phyloP scores from a whole-genome alignment of 371 early-diverging fungal genomes.

The Apophysomyces variabilis region DNA sequence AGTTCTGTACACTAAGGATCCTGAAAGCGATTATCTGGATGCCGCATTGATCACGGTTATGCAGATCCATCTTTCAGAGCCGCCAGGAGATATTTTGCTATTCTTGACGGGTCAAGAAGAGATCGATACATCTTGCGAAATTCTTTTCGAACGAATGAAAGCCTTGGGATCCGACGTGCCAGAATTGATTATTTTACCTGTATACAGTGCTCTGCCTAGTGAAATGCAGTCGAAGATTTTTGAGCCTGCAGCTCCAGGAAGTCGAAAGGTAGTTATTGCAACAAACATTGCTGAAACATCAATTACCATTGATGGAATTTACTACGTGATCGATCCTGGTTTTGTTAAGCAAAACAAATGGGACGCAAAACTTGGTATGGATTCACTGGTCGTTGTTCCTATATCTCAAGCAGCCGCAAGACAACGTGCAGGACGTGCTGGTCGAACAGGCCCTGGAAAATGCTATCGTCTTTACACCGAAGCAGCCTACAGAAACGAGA shows the following conservation, averaged over 20 bases:
- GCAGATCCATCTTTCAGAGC: constrained; percentile 96
- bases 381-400: constrained; percentile 88
- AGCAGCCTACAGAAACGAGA: constrained; percentile 93
- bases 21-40: constrained; percentile 94
- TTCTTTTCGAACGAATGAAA: constrained; percentile 93
- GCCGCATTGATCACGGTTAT: constrained; percentile 92
- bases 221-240: constrained; percentile 95
- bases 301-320: constrained; percentile 99
- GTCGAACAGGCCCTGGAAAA: constrained; percentile 97
- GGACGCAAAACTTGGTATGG: constrained; percentile 95
- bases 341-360: constrained; percentile 98
- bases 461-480: constrained; percentile 97
- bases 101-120: constrained; percentile 99
- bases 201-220: constrained; percentile 93
- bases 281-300: constrained; percentile 99
- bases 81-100: constrained; percentile 95
- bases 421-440: constrained; percentile 99
- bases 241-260: constrained; percentile 91
- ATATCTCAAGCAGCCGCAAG: constrained; percentile 97
- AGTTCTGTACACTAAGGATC: constrained; percentile 92
- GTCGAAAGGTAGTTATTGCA: constrained; percentile 95
- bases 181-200: constrained; percentile 91
- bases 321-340: constrained; percentile 98
- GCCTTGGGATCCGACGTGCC: constrained; percentile 94
- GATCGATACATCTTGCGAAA: constrained; percentile 93